These are phyloP conservation scores for Meyerozyma guilliermondii DNA, from an alignment of 1,139 yeast genomes.

Conservation along the genomic window DNA sequence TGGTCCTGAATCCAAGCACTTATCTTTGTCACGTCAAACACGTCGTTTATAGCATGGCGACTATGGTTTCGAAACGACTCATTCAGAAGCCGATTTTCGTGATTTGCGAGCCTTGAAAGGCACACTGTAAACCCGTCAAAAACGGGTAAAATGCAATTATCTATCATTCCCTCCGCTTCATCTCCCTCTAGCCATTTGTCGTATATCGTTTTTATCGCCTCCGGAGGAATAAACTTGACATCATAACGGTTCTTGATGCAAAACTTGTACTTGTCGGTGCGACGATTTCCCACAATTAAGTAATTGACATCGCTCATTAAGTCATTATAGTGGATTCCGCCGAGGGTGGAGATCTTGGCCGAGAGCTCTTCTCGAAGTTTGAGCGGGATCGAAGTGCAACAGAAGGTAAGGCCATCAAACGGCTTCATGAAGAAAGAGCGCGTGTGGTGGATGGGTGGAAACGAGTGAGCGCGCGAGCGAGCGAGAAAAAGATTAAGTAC, in stretches of 20 bases:
- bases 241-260: slow-evolving; percentile 58
- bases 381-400: slow-evolving; percentile 38
- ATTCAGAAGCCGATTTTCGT: slow-evolving; percentile 16
- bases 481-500: not conserved
- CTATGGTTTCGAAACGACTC: slow-evolving; percentile 7
- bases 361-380: slow-evolving; percentile 27
- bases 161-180: slow-evolving; percentile 17
- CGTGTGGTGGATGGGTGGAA: not conserved
- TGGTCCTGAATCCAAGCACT: slow-evolving; percentile 35
- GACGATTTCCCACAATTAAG: slow-evolving; percentile 61
- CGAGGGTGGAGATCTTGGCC: slow-evolving; percentile 47
- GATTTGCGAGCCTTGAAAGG: slow-evolving; percentile 43
- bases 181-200: slow-evolving; percentile 52
- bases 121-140: slow-evolving; percentile 49
- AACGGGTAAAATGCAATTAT: slow-evolving; percentile 29
- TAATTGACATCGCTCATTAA: slow-evolving; percentile 64
- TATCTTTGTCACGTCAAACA: slow-evolving; percentile 14
- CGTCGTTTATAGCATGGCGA: slow-evolving; percentile 13
- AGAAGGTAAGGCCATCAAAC: slow-evolving; percentile 31
- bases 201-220: slow-evolving; percentile 41
- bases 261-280: slow-evolving; percentile 65
- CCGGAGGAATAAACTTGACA: slow-evolving; percentile 48
- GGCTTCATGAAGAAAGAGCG: slow-evolving; percentile 16
- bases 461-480: too few relatives aligned
- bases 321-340: slow-evolving; percentile 58